A percentile compares a stretch with the other conserved stretches of the same genome.
phyloP scores from a whole-genome alignment of 139 green algal species.

The Zygnema circumcarinatum region DNA sequence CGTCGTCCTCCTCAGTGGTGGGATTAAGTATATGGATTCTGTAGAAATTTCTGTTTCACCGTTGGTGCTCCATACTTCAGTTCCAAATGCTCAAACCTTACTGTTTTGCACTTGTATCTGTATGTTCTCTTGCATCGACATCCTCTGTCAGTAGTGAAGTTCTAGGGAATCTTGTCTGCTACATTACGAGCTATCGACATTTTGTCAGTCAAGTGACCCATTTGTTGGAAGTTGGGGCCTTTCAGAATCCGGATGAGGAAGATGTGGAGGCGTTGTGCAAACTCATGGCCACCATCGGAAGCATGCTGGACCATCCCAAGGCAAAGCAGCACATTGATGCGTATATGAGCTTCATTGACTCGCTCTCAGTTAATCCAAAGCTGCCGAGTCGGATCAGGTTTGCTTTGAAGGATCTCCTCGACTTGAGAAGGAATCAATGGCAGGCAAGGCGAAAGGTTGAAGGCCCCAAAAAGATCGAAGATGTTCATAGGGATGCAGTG shows the following conservation, averaged over 20 bases:
- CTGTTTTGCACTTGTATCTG: no score
- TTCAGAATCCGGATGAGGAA: conserved; percentile 73
- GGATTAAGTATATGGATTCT: no score
- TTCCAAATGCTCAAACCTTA: no score
- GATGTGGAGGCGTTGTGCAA: conserved; percentile 97
- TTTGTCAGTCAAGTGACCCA: no score
- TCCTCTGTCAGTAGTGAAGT: no score
- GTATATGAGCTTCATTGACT: conserved; percentile 65
- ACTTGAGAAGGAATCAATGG: conserved; percentile 64
- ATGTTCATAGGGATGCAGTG: conserved; percentile 65
- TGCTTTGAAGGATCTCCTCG: conserved; percentile 67
- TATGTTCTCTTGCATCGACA: no score
- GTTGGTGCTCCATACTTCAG: no score
- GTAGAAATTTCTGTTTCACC: no score
- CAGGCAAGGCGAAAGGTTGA: conserved; percentile 65
- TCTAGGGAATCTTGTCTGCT: no score
- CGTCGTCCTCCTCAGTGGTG: no score
- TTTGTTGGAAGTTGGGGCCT: not conserved
- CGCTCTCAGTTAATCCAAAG: conserved; percentile 47
- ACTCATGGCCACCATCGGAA: conserved; percentile 84
- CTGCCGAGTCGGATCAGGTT: conserved; percentile 64
- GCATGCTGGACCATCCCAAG: conserved; percentile 65
- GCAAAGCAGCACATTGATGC: conserved; percentile 65
- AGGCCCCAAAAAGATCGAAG: conserved; percentile 70
- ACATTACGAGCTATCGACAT: no score